Conservation (phyloP, 2,329 filamentous ascomycete genomes). For the Cryphonectria radicalis region DNA sequence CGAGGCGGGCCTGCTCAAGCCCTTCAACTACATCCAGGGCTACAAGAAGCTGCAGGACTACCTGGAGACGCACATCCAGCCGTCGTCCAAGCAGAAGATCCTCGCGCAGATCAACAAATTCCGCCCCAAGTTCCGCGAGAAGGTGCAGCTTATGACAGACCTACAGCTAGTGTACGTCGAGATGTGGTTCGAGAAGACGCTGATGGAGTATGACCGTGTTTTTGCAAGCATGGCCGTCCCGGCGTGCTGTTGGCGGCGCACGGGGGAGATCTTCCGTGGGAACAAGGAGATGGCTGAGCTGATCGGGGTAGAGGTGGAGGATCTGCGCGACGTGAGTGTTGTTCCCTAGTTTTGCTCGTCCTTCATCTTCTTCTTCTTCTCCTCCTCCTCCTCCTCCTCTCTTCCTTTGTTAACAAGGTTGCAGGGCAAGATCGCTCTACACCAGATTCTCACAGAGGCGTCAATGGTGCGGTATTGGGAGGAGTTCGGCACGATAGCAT, state of each 20-base stretch:
- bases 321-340: constrained; percentile 79
- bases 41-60: constrained; percentile 89
- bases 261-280: constrained; percentile 94
- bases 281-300: constrained; percentile 99
- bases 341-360: neutral
- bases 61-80: constrained; percentile 86
- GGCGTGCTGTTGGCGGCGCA: constrained; percentile 94
- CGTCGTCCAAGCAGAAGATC: constrained; percentile 86
- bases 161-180: constrained; percentile 94
- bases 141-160: constrained; percentile 89
- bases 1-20: constrained; percentile 90
- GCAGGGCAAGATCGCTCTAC: constrained; percentile 90
- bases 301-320: constrained; percentile 89
- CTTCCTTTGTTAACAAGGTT: constrained; percentile 18
- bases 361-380: constrained; percentile 11
- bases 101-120: constrained; percentile 90
- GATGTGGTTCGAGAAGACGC: constrained; percentile 97
- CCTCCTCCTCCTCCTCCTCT: constrained; percentile 12
- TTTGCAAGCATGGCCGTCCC: constrained; percentile 99
- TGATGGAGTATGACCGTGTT: constrained; percentile 98
- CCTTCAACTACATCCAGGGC: constrained; percentile 98
- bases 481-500: constrained; percentile 97
- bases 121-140: constrained; percentile 92
- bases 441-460: constrained; percentile 94
- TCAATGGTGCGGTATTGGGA: constrained; percentile 98